Evolutionary conservation across 495 filamentous ascomycete genomes (phyloP).

Genomic region (Mytilinidion resinicola): DNA sequence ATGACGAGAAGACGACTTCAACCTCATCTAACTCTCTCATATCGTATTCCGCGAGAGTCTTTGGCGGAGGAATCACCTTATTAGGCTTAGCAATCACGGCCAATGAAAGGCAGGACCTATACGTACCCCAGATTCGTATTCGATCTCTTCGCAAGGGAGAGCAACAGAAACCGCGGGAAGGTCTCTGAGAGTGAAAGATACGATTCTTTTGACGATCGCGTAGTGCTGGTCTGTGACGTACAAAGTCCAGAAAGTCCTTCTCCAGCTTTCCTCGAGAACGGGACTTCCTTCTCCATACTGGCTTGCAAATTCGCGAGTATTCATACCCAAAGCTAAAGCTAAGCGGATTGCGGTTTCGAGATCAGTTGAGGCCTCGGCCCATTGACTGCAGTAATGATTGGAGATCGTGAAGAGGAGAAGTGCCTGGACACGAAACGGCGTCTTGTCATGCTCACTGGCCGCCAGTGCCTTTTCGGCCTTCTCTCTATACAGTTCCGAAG

Average conservation of each 20-base stretch:
- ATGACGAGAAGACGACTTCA: conserved; percentile 21
- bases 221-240: conserved; percentile 17
- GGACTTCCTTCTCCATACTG: conserved; percentile 15
- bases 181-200: conserved; percentile 7
- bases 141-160: conserved; percentile 21
- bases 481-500: conserved; percentile 12
- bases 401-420: conserved; percentile 14
- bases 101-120: not conserved
- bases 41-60: conserved; percentile 15
- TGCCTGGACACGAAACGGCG: conserved; percentile 14
- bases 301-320: conserved; percentile 13
- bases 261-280: conserved; percentile 16
- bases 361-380: not conserved
- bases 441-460: not conserved
- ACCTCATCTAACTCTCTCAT: conserved; percentile 17
- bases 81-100: not conserved
- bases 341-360: conserved; percentile 12
- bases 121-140: conserved; percentile 18
- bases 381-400: conserved; percentile 10
- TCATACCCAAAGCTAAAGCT: conserved; percentile 14
- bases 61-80: conserved; percentile 6
- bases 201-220: conserved; percentile 9
- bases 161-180: conserved; percentile 8
- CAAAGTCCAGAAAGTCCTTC: conserved; percentile 18
- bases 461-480: conserved; percentile 6